Evolutionary conservation across 2,329 filamentous ascomycete species (phyloP).

Genomic region (Neocucurbitaria cava): DNA sequence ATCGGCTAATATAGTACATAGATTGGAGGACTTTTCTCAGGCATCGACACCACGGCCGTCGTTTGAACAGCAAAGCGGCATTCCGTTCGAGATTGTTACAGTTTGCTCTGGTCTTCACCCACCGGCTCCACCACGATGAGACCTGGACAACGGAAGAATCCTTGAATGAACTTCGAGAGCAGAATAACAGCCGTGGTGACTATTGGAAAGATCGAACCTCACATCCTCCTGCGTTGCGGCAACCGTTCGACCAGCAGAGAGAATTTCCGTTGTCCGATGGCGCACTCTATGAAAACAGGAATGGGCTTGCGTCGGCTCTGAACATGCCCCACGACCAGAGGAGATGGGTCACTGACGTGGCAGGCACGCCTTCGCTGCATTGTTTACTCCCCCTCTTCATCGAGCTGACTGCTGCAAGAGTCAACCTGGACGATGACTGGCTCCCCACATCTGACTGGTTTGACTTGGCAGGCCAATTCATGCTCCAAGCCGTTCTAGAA

Average conservation of each 20-base stretch:
- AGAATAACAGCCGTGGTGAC: conserved; percentile 44
- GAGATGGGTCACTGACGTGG: conserved; percentile 41
- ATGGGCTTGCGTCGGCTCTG: conserved; percentile 31
- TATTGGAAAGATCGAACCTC: conserved; percentile 32
- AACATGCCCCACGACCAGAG: conserved; percentile 32
- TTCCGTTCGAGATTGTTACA: conserved; percentile 59
- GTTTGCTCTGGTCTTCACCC: conserved; percentile 55
- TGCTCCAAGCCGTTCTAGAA: conserved; percentile 60
- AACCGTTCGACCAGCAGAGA: conserved; percentile 32
- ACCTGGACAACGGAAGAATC: conserved; percentile 48
- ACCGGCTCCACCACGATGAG: conserved; percentile 48
- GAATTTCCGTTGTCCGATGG: conserved; percentile 38
- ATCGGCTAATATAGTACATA: conserved; percentile 15
- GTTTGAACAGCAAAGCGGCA: conserved; percentile 49
- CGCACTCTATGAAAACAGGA: conserved; percentile 37
- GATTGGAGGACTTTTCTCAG: conserved; percentile 55
- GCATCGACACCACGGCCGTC: conserved; percentile 45
- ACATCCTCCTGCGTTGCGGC: conserved; percentile 26
- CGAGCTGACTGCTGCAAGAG: conserved; percentile 56
- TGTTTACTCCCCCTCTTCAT: conserved; percentile 59
- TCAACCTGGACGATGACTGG: conserved; percentile 40
- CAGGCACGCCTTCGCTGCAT: conserved; percentile 47
- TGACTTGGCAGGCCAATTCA: conserved; percentile 55
- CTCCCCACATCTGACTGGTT: conserved; percentile 52
- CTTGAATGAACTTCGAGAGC: conserved; percentile 44